These are phyloP conservation scores for Cladosporium sp. DNA, from an alignment of 2,329 filamentous ascomycete species.

Conservation along the genomic window DNA sequence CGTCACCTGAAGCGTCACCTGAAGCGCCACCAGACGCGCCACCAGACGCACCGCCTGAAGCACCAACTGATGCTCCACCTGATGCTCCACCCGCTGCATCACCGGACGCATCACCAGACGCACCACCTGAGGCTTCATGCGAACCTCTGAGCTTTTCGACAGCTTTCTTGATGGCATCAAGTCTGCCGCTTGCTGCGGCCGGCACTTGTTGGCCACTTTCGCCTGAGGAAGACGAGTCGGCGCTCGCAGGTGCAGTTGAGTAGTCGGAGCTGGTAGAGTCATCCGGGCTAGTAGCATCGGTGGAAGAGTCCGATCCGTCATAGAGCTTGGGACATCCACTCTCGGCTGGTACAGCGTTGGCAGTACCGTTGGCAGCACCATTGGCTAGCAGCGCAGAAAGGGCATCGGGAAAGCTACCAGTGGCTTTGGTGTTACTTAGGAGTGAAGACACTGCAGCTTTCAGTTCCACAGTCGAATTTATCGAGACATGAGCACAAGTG, in stretches of 20 bases:
- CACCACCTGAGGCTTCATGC: neutral
- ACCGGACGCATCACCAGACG: no score
- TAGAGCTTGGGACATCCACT: neutral
- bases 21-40: neutral
- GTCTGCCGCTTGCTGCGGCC: neutral
- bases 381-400: conserved; percentile 6
- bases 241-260: neutral
- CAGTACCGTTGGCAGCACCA: neutral
- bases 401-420: conserved; percentile 2
- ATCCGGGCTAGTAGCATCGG: neutral
- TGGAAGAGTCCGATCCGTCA: neutral
- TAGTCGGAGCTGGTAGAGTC: neutral
- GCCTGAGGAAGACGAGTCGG: neutral
- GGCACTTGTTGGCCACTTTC: neutral
- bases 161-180: neutral
- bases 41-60: neutral
- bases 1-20: neutral
- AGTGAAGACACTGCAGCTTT: conserved; percentile 2
- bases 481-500: no score
- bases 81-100: no score
- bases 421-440: neutral
- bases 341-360: neutral
- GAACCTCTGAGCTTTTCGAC: neutral
- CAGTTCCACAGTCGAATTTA: neutral
- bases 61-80: neutral